Conservation (phyloP, 805 yeast species). For the Yarrowia keelungensis region DNA sequence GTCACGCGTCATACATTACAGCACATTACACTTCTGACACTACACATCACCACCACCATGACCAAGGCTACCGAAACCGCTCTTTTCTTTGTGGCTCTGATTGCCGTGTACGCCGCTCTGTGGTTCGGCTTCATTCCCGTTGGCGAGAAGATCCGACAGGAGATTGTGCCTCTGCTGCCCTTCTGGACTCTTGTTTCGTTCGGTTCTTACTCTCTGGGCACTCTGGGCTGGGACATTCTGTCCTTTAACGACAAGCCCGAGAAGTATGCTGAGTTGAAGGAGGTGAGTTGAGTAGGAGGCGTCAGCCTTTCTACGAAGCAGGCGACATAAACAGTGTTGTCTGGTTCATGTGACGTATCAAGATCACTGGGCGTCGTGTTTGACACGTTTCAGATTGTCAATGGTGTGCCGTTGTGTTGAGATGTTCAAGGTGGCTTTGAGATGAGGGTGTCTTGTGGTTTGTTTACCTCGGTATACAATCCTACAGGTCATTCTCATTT, state of each 20-base stretch:
- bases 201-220: slow-evolving; percentile 71
- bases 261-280: slow-evolving; percentile 66
- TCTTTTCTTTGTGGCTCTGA: slow-evolving; percentile 55
- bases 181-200: slow-evolving; percentile 73
- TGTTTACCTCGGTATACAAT: too few species aligned
- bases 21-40: not conserved
- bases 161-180: slow-evolving; percentile 70
- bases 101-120: slow-evolving; percentile 62
- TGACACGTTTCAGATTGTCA: too few species aligned
- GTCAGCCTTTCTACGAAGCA: too few species aligned
- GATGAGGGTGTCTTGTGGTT: too few species aligned
- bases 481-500: too few species aligned
- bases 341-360: too few species aligned
- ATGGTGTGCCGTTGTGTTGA: too few species aligned
- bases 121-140: slow-evolving; percentile 62
- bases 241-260: slow-evolving; percentile 75
- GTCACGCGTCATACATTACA: slow-evolving; percentile 26
- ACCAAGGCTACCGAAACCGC: slow-evolving; percentile 71
- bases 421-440: too few species aligned
- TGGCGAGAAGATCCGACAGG: slow-evolving; percentile 56
- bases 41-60: slow-evolving; percentile 52
- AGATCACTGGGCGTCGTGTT: too few species aligned
- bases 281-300: slow-evolving; percentile 45
- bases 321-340: too few species aligned
- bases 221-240: slow-evolving; percentile 71